Base-by-base conservation (phyloP, 768 basidiomycete species). In the Porphyrellus cyaneotinctus region DNA sequence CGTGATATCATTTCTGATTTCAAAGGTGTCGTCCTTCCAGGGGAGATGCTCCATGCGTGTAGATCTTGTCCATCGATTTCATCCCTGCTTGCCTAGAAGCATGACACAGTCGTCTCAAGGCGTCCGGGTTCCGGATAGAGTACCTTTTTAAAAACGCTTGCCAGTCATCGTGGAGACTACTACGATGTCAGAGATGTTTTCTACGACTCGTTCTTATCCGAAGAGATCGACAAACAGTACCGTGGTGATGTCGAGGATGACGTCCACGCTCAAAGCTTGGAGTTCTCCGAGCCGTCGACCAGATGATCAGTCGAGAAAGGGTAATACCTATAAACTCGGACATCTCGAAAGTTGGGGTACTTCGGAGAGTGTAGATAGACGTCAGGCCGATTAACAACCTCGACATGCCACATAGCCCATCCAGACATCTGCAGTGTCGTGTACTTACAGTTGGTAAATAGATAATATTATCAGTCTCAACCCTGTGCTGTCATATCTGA, bases 41-140 rank as follows among this genome's bases (percentile, higher is more conserved):
- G 86, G 15, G 86, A 90, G 69, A 88, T 91, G 88, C 75, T 88
- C 32, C 73, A 88, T 83, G 59, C 57, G 75, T 77, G 72, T 74
- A 4, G 26, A 28, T 9, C 71, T 17, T 67, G 8, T 14, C 35
- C 31, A 22, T 3, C 7, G 8, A 6, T 43, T 28, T 7, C 47
- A 22, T 23, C 13, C 14, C 24, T 5, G 15, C 20, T 53, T 22
- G 35, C 20, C 0, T 14, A 38, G 9, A 4, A 43, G 13, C 26
- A 9, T 15, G 39, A 15, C 48, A 13, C 60, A 88, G 87, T 94
- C 15, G 91, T 93, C 13, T 78, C 93, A 32, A 92, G 91, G 20
- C 80, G 89, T 24, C 92, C 91, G 0, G 88, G 87, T 12, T 83
- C 89, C 6, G 76, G 76, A 17, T 78, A 76, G 53, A 70, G 67